Evolutionary conservation across 805 yeast genomes (phyloP), one percentile per base, ranked within the genome.

Genomic region (Trichomonascus vanleenenianus): DNA sequence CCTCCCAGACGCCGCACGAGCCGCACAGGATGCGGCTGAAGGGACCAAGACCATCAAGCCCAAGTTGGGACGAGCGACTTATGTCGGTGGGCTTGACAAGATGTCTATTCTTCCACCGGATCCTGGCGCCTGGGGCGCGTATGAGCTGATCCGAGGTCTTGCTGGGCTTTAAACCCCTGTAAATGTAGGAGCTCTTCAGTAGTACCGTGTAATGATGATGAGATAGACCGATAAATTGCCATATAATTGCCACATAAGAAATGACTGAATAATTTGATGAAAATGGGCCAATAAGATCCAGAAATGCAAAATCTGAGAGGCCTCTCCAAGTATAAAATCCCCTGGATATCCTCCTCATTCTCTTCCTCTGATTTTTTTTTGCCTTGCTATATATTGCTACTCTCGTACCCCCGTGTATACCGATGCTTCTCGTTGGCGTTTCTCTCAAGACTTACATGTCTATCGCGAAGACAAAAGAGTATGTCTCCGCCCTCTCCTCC

Each of bases 61-160:
- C 32, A 81, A 81, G 55, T 85, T 89, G 52, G 97, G 97, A 30
- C 78, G 97, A 59, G 95, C 96, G 12, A 83, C 94, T 5, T 89
- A 88, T 61, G 96, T 88, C 20, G 72, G 72, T 49, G 78, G 77
- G 45, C 75, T 67, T 40, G 70, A 69, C 31, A 74, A 73, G 19
- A 56, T 52, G 30, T 57, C 62, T 10, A 60, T 56, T 5, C 66
- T 87, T 25, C 94, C 95, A 15, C 54, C 54, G 2, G 96, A 88
- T 58, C 96, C 96, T 3, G 96, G 96, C 51, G 96, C 96, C 10
- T 50, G 54, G 54, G 54, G 44, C 14, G 14, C 49, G 30, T 50
- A 50, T 32, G 54, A 50, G 34, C 46, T 50, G 11, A 32, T 43
- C 6, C 31, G 37, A 27, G 47, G 49, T 11, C 5, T 34, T 6